Conservation (phyloP, 164 flowering plant genomes). For the Macadamia integrifolia region DNA sequence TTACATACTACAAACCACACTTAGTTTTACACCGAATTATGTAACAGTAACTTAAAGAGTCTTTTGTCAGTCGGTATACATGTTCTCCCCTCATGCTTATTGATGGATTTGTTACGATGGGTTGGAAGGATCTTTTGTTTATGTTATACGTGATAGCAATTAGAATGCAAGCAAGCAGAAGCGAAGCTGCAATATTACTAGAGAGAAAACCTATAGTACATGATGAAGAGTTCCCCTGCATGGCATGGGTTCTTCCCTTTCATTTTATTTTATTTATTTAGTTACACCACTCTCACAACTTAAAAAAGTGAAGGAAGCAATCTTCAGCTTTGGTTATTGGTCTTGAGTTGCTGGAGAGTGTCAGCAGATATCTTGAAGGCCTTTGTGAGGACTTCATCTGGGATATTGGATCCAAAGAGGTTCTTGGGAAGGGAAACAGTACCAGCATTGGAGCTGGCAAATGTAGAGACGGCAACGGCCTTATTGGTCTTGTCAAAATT, state of each 20-base stretch:
- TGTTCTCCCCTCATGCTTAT: too few relatives aligned
- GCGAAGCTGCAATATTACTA: too few relatives aligned
- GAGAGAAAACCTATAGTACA: not conserved
- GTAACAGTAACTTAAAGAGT: too few relatives aligned
- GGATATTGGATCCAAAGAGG: slow-evolving; percentile 9
- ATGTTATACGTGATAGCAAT: too few relatives aligned
- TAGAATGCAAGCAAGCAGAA: too few relatives aligned
- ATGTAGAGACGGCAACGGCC: slow-evolving; percentile 12
- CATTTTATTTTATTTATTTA: not conserved
- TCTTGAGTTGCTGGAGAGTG: slow-evolving; percentile 1
- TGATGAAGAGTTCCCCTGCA: slow-evolving; percentile 3
- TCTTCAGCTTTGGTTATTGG: not conserved
- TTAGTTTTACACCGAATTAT: too few relatives aligned
- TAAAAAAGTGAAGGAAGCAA: too few relatives aligned
- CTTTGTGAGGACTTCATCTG: slow-evolving; percentile 14
- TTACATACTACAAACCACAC: too few relatives aligned
- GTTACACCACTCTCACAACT: not conserved
- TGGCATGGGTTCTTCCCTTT: slow-evolving; percentile 1
- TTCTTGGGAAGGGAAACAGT: slow-evolving; percentile 8
- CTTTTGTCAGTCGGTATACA: too few relatives aligned
- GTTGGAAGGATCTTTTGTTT: too few relatives aligned
- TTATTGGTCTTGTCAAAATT: slow-evolving; percentile 14
- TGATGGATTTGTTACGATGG: too few relatives aligned
- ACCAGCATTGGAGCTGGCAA: slow-evolving; percentile 12
- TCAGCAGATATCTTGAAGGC: slow-evolving; percentile 14